A percentile compares a stretch with the other conserved stretches of the same genome.
Evolutionary conservation across 257 asterid species (phyloP).

Genomic region (Solanum infundibuliforme): DNA sequence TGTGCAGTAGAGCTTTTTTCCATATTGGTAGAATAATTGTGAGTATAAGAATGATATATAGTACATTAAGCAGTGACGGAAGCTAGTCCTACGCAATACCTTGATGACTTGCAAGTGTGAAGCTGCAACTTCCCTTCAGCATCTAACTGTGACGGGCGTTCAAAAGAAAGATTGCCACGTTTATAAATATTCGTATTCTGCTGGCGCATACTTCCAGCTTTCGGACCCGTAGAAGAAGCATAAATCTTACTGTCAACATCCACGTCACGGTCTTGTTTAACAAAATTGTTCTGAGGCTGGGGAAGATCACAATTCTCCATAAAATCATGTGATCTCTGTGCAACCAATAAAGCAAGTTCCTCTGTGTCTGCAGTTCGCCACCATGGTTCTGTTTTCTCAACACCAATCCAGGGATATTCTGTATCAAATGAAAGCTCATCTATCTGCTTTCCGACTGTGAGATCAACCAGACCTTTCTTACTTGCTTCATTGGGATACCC

Average conservation of each 20-base stretch:
- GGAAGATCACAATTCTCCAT: conserved; percentile 89
- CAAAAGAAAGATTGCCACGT: conserved; percentile 7
- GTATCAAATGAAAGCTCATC: conserved; percentile 29
- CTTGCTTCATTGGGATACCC: conserved; percentile 13
- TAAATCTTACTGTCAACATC: conserved; percentile 9
- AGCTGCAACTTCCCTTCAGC: conserved; percentile 13
- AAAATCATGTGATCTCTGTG: conserved; percentile 42
- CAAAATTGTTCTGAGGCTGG: conserved; percentile 35
- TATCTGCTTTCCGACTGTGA: conserved; percentile 24
- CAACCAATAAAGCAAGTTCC: conserved; percentile 66
- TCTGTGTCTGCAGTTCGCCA: conserved; percentile 75
- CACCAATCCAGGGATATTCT: conserved; percentile 37
- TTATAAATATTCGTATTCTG: not conserved
- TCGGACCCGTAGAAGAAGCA: conserved; percentile 10
- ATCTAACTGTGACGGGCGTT: conserved; percentile 11
- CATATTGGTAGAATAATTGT: not conserved
- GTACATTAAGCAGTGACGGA: not conserved
- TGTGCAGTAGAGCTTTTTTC: not conserved
- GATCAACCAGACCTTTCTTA: conserved; percentile 13
- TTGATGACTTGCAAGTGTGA: conserved; percentile 12
- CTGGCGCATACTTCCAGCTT: not conserved
- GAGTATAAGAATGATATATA: not conserved
- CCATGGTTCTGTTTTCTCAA: conserved; percentile 52
- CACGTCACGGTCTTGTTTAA: conserved; percentile 27
- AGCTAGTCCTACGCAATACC: conserved; percentile 21